Percentiles rank a stretch among this genome's conserved stretches.
Evolutionary conservation across 2,329 filamentous ascomycete genomes (phyloP).

Genomic region (Aureobasidium musti): DNA sequence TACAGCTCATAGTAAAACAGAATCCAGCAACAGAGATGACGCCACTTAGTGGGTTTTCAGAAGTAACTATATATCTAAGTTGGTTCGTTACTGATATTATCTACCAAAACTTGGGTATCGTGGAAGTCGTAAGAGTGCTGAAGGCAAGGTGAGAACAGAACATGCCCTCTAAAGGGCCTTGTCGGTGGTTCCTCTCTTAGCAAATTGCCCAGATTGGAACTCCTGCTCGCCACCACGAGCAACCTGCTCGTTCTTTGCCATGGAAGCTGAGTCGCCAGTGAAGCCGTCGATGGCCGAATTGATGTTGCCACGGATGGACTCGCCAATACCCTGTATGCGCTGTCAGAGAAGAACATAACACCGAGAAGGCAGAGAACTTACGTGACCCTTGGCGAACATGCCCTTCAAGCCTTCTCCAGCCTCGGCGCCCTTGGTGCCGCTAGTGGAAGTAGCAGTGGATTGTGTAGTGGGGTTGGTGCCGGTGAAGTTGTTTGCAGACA

Average conservation of each 20-base stretch:
- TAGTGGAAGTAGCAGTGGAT: not conserved
- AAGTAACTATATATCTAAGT: no score
- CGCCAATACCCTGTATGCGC: conserved; percentile 21
- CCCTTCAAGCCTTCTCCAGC: conserved; percentile 25
- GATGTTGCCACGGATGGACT: conserved; percentile 28
- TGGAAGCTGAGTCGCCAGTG: conserved; percentile 17
- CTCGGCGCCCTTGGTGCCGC: not conserved
- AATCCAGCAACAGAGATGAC: no score
- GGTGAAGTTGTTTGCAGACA: conserved; percentile 24
- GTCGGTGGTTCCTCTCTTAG: conserved; percentile 21
- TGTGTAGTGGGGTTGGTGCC: conserved; percentile 2
- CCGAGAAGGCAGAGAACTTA: not conserved
- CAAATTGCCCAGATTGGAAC: conserved; percentile 20
- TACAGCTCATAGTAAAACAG: no score
- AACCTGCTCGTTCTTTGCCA: conserved; percentile 24
- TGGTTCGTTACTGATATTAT: no score
- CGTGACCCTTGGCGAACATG: conserved; percentile 28
- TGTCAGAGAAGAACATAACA: not conserved
- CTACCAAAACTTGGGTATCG: not conserved
- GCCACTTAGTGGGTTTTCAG: no score
- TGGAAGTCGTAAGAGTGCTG: not conserved
- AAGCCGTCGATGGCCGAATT: conserved; percentile 22
- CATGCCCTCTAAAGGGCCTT: conserved; percentile 11
- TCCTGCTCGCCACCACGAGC: conserved; percentile 23
- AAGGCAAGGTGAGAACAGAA: not conserved